Base-by-base conservation (phyloP, 176 grass and related monocot genomes). In the Elymus sibiricus region DNA sequence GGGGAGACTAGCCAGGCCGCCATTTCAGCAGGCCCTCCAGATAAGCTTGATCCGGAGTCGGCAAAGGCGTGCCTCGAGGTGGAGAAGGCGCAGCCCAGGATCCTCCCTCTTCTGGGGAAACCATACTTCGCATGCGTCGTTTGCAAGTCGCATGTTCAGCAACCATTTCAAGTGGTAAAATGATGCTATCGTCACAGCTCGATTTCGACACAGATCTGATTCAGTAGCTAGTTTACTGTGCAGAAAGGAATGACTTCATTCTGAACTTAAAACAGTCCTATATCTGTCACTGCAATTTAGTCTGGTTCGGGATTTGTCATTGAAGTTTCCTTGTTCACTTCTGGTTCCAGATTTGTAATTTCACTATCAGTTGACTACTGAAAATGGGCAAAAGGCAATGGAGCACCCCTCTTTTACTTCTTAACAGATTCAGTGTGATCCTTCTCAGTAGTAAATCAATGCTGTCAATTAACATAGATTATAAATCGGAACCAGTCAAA, bases 81-180 rank as follows among this genome's bases (percentile, higher is more conserved):
- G 76, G 76, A 78, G 53, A 78, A 25, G 76, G 16, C 34, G 12
- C 55, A 65, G n/a, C 10, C 51, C 21, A 64, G 37, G 19, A 70
- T 42, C 3, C 10, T 92, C 34, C 87, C 87, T 26, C 88, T 93
- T 26, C 9, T 61, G 32, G 88, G 88, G 26, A 85, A 70, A 19
- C 85, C 85, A 7, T 88, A 83, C 85, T 93, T 90, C 59, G 7
- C 85, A 37, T 85, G 84, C 64, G 49, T 93, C 55, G 22, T 93
- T 1, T 83, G 85, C 82, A 85, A 80, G 35, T 88, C 85, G 35
- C 75, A 85, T 28, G 59, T 82, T 13, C 27, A 83, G 0, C 6
- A 29, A 7, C 85, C 85, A 16, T 88, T 81, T 28, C 85, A 87
- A 90, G 64, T 93, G 88, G 88, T 93, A 92, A 69, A 89, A 69